Conservation (phyloP, 768 basidiomycete species). For the Kwoniella mangroviensis region DNA sequence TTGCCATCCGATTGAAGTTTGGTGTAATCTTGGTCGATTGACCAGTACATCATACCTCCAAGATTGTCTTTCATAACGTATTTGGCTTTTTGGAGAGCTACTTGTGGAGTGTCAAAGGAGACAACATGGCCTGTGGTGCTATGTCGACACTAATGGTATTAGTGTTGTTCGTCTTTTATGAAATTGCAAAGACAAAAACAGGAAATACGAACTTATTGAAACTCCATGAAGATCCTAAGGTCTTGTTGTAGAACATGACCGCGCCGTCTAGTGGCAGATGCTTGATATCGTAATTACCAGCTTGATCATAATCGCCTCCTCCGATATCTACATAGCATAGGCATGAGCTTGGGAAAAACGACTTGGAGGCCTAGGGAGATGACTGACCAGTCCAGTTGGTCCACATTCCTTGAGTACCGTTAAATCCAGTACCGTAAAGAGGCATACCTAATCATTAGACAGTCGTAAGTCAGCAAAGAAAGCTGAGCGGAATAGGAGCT, state of each 20-base stretch:
- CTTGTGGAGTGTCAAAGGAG: constrained; percentile 19
- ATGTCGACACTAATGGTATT: not conserved
- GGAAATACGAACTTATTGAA: constrained; percentile 11
- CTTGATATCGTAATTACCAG: constrained; percentile 20
- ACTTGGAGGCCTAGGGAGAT: too few species aligned
- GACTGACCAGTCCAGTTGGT: constrained; percentile 11
- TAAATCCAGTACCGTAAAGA: constrained; percentile 21
- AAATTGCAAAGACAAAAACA: too few species aligned
- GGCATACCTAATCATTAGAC: constrained; percentile 11
- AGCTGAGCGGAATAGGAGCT: not conserved
- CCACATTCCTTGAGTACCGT: constrained; percentile 24
- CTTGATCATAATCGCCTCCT: constrained; percentile 10
- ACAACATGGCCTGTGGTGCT: constrained; percentile 18
- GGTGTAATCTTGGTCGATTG: constrained; percentile 20
- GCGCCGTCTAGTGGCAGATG: constrained; percentile 15
- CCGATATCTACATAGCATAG: constrained; percentile 2
- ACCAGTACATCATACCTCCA: constrained; percentile 30
- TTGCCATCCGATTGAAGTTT: constrained; percentile 5
- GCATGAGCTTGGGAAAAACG: not conserved
- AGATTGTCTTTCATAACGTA: constrained; percentile 22
- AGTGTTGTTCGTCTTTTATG: too few species aligned
- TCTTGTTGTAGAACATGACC: constrained; percentile 14
- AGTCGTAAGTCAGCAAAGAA: not conserved
- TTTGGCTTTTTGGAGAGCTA: constrained; percentile 18
- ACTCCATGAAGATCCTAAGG: constrained; percentile 17